Evolutionary conservation across 129 eudicot genomes (phyloP).

Genomic region (Lactuca sativa): DNA sequence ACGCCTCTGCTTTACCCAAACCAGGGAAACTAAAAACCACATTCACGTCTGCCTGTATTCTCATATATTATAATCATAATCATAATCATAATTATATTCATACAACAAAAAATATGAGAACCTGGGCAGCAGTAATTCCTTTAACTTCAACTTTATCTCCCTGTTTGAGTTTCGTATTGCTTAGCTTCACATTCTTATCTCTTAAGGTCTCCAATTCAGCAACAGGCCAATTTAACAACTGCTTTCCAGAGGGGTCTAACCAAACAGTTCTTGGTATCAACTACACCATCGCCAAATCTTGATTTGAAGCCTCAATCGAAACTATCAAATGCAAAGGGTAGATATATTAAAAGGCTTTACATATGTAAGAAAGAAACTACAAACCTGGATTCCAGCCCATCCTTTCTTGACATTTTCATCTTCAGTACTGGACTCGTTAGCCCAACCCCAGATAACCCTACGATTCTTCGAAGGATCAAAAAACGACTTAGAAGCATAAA

Average conservation of each 20-base stretch:
- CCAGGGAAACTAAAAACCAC: constrained; percentile 33
- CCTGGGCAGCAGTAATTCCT: constrained; percentile 63
- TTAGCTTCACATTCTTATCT: constrained; percentile 35
- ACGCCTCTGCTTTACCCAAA: constrained; percentile 39
- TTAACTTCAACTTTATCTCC: constrained; percentile 51
- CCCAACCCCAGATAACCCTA: constrained; percentile 68
- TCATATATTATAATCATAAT: constrained; percentile 1
- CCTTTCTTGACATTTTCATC: constrained; percentile 30
- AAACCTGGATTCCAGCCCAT: constrained; percentile 65
- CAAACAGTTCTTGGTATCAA: constrained; percentile 51
- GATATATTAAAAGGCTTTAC: neutral
- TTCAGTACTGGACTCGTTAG: constrained; percentile 38
- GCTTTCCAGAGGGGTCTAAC: constrained; percentile 64
- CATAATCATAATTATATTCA: neutral
- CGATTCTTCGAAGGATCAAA: constrained; percentile 46
- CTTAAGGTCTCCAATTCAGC: constrained; percentile 54
- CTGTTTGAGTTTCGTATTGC: constrained; percentile 30
- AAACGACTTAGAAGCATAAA: constrained; percentile 71
- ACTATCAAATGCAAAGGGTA: neutral
- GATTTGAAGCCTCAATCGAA: neutral
- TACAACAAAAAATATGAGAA: neutral
- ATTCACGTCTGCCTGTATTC: constrained; percentile 46
- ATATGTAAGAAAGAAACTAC: constrained; percentile 1
- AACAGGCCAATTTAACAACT: constrained; percentile 65
- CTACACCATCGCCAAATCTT: constrained; percentile 25